These are phyloP conservation scores for Lagerstroemia speciosa DNA, from an alignment of 345 rosid genomes.

Conservation along the genomic window DNA sequence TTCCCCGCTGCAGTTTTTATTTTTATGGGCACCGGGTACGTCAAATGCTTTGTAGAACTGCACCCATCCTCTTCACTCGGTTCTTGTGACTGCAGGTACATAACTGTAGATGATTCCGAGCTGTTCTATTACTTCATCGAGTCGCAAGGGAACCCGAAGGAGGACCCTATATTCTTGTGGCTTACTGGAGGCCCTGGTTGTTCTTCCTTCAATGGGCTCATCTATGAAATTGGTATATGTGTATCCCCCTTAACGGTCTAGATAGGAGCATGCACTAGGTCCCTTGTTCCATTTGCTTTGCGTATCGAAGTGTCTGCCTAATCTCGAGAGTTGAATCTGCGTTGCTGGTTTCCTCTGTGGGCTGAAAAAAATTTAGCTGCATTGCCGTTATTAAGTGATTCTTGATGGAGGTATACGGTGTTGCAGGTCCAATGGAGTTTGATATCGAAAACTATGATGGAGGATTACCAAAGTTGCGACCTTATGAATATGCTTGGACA, in stretches of 20 bases:
- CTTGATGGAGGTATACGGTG: too few relatives aligned
- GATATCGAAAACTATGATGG: conserved; percentile 13
- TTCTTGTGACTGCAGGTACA: conserved; percentile 4
- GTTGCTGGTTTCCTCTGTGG: too few relatives aligned
- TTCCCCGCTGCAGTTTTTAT: too few relatives aligned
- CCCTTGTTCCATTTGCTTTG: neutral
- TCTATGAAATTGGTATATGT: conserved; percentile 27
- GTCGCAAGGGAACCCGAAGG: conserved; percentile 22
- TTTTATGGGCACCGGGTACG: too few relatives aligned
- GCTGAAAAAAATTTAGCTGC: too few relatives aligned
- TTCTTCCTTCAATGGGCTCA: conserved; percentile 22
- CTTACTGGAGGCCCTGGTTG: conserved; percentile 35
- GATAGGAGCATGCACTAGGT: neutral
- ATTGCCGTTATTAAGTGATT: too few relatives aligned
- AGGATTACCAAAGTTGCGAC: conserved; percentile 11
- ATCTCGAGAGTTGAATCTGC: too few relatives aligned
- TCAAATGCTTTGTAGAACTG: too few relatives aligned
- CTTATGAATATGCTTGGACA: conserved; percentile 17
- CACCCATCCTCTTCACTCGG: neutral
- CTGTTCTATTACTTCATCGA: conserved; percentile 23
- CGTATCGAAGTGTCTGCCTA: too few relatives aligned
- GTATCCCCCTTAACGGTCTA: neutral
- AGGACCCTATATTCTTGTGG: conserved; percentile 30
- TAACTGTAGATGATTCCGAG: conserved; percentile 14
- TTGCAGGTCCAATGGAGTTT: conserved; percentile 17